Percentiles rank a stretch among this genome's conserved stretches.
These are phyloP conservation scores for Komagataella pastoris DNA, from an alignment of 805 yeast genomes.

Conservation along the genomic window DNA sequence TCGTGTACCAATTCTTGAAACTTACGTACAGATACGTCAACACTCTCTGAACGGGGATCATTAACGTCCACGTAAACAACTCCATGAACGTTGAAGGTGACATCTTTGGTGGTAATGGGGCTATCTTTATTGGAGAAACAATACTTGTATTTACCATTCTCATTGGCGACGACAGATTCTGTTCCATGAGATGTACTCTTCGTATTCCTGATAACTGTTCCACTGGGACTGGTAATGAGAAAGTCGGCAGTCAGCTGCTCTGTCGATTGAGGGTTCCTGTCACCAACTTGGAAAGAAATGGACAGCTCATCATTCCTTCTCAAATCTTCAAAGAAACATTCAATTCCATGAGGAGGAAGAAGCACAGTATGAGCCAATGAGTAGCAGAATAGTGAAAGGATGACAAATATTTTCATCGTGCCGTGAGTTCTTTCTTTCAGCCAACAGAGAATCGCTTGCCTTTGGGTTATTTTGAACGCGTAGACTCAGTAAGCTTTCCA, in stretches of 20 bases:
- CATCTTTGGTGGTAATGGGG: constrained; percentile 67
- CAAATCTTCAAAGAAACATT: constrained; percentile 79
- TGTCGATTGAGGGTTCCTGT: constrained; percentile 61
- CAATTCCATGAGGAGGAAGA: constrained; percentile 71
- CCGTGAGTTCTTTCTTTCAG: neutral
- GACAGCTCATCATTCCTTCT: constrained; percentile 78
- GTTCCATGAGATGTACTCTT: constrained; percentile 71
- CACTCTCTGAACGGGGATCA: constrained; percentile 10
- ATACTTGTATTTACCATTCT: constrained; percentile 66
- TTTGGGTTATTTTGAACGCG: neutral
- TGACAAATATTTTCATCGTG: neutral
- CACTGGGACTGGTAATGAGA: constrained; percentile 25
- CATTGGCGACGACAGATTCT: constrained; percentile 47
- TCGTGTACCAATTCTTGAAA: constrained; percentile 68
- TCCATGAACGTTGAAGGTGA: constrained; percentile 91
- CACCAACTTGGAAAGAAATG: constrained; percentile 86
- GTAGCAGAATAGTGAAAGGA: constrained; percentile 3
- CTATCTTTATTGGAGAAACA: constrained; percentile 87
- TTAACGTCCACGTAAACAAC: constrained; percentile 35
- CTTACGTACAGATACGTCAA: constrained; percentile 74
- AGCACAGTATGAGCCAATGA: constrained; percentile 65
- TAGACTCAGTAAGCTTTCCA: neutral
- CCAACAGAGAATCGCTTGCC: neutral
- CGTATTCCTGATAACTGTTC: constrained; percentile 36
- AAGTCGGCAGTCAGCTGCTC: constrained; percentile 61